Evolutionary conservation across 139 green algal genomes (phyloP).

Genomic region (Pleodorina starrii): DNA sequence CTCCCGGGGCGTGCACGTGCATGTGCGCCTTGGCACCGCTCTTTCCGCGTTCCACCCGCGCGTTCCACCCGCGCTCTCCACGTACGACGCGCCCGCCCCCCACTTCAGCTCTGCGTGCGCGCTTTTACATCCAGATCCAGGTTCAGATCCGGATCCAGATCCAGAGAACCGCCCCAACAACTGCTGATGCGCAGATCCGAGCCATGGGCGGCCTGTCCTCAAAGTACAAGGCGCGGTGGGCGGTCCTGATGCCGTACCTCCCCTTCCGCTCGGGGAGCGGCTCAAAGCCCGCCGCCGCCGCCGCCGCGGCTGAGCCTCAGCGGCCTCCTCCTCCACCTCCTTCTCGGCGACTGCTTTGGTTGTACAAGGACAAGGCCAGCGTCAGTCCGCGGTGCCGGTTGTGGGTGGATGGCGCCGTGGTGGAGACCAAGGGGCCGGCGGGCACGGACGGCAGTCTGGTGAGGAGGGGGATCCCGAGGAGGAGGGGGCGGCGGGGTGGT

Average conservation of each 20-base stretch:
- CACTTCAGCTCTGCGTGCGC: background rate
- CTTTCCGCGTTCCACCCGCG: background rate
- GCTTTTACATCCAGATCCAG: background rate
- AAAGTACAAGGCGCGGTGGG: constrained; percentile 47
- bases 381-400: constrained; percentile 24
- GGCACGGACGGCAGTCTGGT: constrained; percentile 40
- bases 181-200: background rate
- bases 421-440: background rate
- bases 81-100: background rate
- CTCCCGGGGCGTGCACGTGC: no score
- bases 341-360: constrained; percentile 42
- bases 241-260: constrained; percentile 33
- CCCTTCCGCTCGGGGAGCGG: constrained; percentile 2
- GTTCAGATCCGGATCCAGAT: background rate
- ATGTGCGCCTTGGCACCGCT: background rate
- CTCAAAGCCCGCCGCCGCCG: no score
- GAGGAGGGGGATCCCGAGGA: background rate
- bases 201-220: constrained; percentile 24
- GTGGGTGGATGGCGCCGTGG: constrained; percentile 34
- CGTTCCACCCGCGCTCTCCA: background rate
- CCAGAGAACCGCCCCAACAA: background rate
- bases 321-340: no score
- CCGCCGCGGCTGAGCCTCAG: no score
- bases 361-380: constrained; percentile 43
- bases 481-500: background rate